A percentile compares a stretch with the other conserved stretches of the same genome.
phyloP scores from a whole-genome alignment of 805 yeast genomes.

The Candida sanyiensis region DNA sequence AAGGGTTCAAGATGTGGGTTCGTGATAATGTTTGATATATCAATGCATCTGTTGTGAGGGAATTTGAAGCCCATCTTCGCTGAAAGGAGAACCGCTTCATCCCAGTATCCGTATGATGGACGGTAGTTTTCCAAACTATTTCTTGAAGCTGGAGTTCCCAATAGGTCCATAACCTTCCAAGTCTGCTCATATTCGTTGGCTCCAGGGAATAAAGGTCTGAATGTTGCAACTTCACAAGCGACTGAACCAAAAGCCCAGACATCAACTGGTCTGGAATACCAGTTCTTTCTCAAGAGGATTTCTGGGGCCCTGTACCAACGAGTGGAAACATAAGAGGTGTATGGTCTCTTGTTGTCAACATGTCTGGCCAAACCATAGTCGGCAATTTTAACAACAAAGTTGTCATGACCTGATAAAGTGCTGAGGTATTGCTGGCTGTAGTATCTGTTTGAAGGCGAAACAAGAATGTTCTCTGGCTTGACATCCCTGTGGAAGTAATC shows the following conservation, averaged over 20 bases:
- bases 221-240: slow-evolving; percentile 65
- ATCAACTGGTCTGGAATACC: slow-evolving; percentile 66
- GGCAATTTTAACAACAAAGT: slow-evolving; percentile 65
- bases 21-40: slow-evolving; percentile 40
- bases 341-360: slow-evolving; percentile 45
- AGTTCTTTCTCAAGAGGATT: slow-evolving; percentile 56
- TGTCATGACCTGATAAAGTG: slow-evolving; percentile 26
- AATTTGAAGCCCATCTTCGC: slow-evolving; percentile 48
- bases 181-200: slow-evolving; percentile 72
- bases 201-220: slow-evolving; percentile 83
- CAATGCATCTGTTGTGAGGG: slow-evolving; percentile 48
- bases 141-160: slow-evolving; percentile 64
- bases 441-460: slow-evolving; percentile 51
- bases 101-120: slow-evolving; percentile 74
- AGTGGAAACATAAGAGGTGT: slow-evolving; percentile 75
- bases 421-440: slow-evolving; percentile 34
- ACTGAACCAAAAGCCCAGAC: slow-evolving; percentile 86
- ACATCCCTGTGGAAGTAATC: slow-evolving; percentile 82
- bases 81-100: slow-evolving; percentile 50
- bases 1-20: slow-evolving; percentile 36
- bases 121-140: slow-evolving; percentile 21
- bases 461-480: slow-evolving; percentile 87
- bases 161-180: slow-evolving; percentile 53
- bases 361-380: slow-evolving; percentile 77
- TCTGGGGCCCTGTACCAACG: slow-evolving; percentile 88